Evolutionary conservation across 2,329 filamentous ascomycete genomes (phyloP).

Genomic region (Cadophora luteo-olivacea): DNA sequence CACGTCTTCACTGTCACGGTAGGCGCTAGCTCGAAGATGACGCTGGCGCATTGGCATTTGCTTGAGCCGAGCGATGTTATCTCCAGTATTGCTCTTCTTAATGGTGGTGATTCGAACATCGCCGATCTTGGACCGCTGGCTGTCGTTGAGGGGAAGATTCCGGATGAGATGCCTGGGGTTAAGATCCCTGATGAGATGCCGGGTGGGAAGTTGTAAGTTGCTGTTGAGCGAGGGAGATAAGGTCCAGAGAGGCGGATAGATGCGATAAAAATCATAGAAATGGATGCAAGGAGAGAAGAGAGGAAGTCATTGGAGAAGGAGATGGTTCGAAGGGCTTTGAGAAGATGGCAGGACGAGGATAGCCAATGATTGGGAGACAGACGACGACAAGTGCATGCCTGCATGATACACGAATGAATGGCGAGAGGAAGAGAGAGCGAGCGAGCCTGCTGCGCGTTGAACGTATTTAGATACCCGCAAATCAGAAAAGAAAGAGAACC

Average conservation of each 20-base stretch:
- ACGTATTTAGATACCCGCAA: conserved; percentile 5
- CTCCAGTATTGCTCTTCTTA: conserved; percentile 64
- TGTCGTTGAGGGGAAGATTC: conserved; percentile 41
- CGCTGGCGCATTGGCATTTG: conserved; percentile 87
- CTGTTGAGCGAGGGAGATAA: neutral
- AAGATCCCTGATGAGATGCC: conserved; percentile 35
- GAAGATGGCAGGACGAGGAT: neutral
- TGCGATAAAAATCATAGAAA: neutral
- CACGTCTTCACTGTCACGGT: conserved; percentile 91
- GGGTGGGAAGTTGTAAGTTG: conserved; percentile 33
- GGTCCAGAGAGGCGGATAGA: neutral
- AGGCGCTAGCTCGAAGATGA: conserved; percentile 90
- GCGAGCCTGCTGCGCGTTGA: neutral
- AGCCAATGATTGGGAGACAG: neutral
- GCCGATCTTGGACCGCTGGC: conserved; percentile 41
- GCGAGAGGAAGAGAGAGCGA: neutral
- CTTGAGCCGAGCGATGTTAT: conserved; percentile 90
- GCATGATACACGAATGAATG: neutral
- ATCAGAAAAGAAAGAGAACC: neutral
- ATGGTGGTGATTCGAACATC: conserved; percentile 36
- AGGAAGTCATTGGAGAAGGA: neutral
- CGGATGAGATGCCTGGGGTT: conserved; percentile 36
- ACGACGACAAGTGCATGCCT: neutral
- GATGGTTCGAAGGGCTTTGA: neutral
- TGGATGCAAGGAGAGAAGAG: neutral